Percentiles rank a stretch among this genome's conserved stretches.
These are phyloP conservation scores for Cicer judaicum DNA, from an alignment of 306 rosid species.

Conservation along the genomic window DNA sequence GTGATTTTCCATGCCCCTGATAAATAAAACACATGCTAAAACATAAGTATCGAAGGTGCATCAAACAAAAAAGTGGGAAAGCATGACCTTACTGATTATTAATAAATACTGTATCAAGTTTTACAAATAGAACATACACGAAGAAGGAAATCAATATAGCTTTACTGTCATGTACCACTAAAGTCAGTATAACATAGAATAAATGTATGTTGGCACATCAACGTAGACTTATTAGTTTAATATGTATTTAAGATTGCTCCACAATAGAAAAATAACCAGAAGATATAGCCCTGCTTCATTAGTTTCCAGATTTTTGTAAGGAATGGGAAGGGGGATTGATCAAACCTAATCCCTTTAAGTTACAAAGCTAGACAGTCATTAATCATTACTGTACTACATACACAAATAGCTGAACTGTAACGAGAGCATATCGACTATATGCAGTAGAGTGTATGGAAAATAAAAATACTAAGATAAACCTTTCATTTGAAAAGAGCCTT, in stretches of 20 bases:
- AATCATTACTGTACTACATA: not conserved
- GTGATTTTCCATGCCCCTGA: slow-evolving; percentile 81
- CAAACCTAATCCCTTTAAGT: no score
- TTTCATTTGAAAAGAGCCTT: slow-evolving; percentile 30
- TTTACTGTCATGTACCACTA: slow-evolving; percentile 14
- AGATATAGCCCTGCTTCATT: not conserved
- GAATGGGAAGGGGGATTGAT: no score
- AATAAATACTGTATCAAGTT: not conserved
- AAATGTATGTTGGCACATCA: slow-evolving; percentile 8
- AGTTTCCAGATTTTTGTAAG: not conserved
- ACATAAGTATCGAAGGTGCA: slow-evolving; percentile 15
- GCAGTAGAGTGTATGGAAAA: not conserved
- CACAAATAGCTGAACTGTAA: not conserved
- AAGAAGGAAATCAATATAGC: slow-evolving; percentile 14
- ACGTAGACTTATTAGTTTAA: slow-evolving; percentile 13
- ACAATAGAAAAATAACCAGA: slow-evolving; percentile 8
- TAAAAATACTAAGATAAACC: slow-evolving; percentile 26
- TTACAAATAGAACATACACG: not conserved
- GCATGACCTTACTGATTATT: slow-evolving; percentile 15
- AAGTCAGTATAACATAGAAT: slow-evolving; percentile 8
- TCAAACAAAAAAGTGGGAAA: slow-evolving; percentile 25
- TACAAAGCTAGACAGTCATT: no score
- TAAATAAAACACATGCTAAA: slow-evolving; percentile 31
- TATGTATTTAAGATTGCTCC: slow-evolving; percentile 24
- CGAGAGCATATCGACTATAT: not conserved